Base-by-base conservation (phyloP, 192 early-diverging fungal genomes). In the Phlyctochytrium planicorne region DNA sequence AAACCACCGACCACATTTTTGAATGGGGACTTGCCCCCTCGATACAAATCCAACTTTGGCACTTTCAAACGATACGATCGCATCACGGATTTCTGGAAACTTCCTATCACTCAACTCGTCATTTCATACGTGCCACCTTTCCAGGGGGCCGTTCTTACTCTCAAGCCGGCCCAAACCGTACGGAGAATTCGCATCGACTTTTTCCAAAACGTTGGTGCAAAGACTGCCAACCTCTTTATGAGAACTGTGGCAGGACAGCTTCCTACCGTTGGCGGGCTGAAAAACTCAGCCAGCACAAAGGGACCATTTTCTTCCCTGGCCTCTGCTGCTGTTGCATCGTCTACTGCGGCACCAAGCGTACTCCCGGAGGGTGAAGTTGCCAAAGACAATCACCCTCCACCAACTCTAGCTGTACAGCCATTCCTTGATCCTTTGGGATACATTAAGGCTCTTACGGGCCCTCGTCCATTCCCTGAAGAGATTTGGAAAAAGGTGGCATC, bases 21-120 rank as follows among this genome's bases (percentile, higher is more conserved):
- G 16, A 74, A 74, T 37, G 72, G 72, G 6, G 72, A 74, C 35
- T 56, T 74, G 17, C 72, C 72, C 1, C 61, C 66, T 6, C 66
- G 72, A 24, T 74, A 74, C 53, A 74, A 74, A 34, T 63, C 72
- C 0, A 59, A 53, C 14, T 74, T 74, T 55, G 20, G 40, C 40
- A n/a, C 24, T 23, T 16, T 20, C 55, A 74, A 74, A 56, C 66
- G 72, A 10, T 52, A 37, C 34, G 72, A 74, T 35, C 47, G 57
- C 1, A 68, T 74, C 34, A 64, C 72, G 25, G 72, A 74, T 4
- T 56, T 68, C 31, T 74, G 66, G 66, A 63, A 65, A 31, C 12
- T 37, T 3, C 30, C 17, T 33, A 20, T 74, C 1, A 34, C 25
- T 31, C 20, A 34, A 30, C 23, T 74, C 33, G 68, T 55, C 50